Conservation (phyloP, 2,329 filamentous ascomycete species). For the Boeremia lycopersici region DNA sequence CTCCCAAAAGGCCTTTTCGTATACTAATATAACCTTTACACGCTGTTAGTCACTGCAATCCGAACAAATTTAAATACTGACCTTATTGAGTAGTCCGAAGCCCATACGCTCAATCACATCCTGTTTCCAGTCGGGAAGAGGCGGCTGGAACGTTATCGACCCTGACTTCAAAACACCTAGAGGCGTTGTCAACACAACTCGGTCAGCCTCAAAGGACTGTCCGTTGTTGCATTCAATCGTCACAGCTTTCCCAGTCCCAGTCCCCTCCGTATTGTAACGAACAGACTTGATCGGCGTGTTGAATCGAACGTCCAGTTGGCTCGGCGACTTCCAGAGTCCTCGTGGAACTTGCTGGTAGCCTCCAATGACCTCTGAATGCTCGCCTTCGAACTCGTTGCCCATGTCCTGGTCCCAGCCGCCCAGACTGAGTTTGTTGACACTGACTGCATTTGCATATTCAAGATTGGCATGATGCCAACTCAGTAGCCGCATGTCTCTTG, state of each 20-base stretch:
- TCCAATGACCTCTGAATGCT: conserved; percentile 90
- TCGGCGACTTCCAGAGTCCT: conserved; percentile 79
- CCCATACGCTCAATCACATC: conserved; percentile 83
- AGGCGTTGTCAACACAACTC: conserved; percentile 87
- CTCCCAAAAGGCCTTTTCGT: conserved; percentile 91
- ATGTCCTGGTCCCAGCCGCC: conserved; percentile 96
- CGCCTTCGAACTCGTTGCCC: conserved; percentile 95
- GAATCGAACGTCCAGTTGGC: conserved; percentile 76
- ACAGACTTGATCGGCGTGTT: conserved; percentile 76
- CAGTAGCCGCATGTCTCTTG: conserved; percentile 85
- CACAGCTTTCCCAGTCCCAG: conserved; percentile 31
- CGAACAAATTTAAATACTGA: conserved; percentile 18
- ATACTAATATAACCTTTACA: conserved; percentile 75
- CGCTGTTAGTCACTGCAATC: conserved; percentile 12
- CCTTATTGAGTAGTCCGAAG: conserved; percentile 94
- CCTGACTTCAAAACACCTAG: conserved; percentile 89
- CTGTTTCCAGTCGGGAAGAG: conserved; percentile 84
- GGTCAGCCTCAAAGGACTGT: conserved; percentile 78
- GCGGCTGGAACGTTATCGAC: conserved; percentile 82
- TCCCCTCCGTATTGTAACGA: conserved; percentile 56
- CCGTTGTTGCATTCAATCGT: conserved; percentile 74
- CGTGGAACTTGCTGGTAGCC: conserved; percentile 94
- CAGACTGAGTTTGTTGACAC: conserved; percentile 84
- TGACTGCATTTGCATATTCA: conserved; percentile 95
- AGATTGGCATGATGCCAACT: conserved; percentile 99